A percentile compares a stretch with the other conserved stretches of the same genome.
Evolutionary conservation across 2,329 filamentous ascomycete genomes (phyloP).

Genomic region (Aureobasidium lini): DNA sequence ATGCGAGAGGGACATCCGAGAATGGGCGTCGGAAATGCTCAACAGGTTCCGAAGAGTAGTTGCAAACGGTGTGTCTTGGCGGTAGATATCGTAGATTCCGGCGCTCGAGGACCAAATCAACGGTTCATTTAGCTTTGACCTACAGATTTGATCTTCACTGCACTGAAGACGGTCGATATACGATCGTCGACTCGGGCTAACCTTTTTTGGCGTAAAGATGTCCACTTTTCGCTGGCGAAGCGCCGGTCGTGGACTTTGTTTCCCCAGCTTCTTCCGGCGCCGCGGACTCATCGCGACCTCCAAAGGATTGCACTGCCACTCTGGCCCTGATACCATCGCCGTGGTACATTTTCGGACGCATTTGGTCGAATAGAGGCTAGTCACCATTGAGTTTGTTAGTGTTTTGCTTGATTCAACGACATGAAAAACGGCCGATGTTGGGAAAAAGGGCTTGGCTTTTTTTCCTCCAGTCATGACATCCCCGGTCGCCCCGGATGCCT

Average conservation of each 20-base stretch:
- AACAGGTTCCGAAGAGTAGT: no score
- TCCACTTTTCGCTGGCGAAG: neutral
- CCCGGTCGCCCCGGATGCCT: slow-evolving; percentile 5
- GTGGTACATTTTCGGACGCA: neutral
- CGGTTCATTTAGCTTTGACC: no score
- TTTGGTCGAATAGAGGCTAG: neutral
- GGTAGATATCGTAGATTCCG: no score
- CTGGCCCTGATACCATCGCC: neutral
- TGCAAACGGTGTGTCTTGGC: no score
- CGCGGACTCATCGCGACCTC: neutral
- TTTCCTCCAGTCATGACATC: slow-evolving; percentile 2
- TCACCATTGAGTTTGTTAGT: slow-evolving; percentile 4
- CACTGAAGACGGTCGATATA: no score
- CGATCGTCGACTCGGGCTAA: no score
- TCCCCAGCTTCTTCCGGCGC: neutral
- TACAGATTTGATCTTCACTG: no score
- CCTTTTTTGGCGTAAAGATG: no score
- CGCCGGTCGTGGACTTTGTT: neutral
- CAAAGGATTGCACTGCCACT: neutral
- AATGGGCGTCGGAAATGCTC: no score
- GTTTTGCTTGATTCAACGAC: slow-evolving; percentile 9
- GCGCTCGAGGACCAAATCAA: no score
- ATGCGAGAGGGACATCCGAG: no score
- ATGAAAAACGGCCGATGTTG: slow-evolving; percentile 1
- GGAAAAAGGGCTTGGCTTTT: slow-evolving; percentile 12